phyloP scores from a whole-genome alignment of 345 rosid species.

The Draba incana region DNA sequence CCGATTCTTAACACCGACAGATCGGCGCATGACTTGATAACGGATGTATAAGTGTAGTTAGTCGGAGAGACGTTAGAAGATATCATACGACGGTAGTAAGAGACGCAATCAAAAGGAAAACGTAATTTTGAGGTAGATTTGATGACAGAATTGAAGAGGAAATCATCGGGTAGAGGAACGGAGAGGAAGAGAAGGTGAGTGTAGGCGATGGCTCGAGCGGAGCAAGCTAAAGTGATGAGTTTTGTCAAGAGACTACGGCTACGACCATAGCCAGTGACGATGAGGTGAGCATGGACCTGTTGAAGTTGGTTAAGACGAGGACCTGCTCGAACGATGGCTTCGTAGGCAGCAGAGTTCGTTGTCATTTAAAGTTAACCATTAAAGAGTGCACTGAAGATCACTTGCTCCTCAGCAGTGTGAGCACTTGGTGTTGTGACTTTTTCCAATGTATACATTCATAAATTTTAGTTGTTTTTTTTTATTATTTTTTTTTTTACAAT shows the following conservation, averaged over 20 bases:
- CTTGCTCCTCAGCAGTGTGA: too few relatives aligned
- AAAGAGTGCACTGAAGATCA: background rate
- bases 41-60: slow-evolving; percentile 74
- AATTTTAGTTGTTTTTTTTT: too few relatives aligned
- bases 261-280: slow-evolving; percentile 57
- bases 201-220: slow-evolving; percentile 59
- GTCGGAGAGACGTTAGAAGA: slow-evolving; percentile 49
- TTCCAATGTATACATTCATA: too few relatives aligned
- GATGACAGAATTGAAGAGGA: slow-evolving; percentile 71
- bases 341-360: slow-evolving; percentile 58
- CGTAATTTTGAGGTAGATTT: slow-evolving; percentile 56
- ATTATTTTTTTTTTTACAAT: too few relatives aligned
- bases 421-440: too few relatives aligned
- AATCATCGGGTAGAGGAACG: slow-evolving; percentile 64
- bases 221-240: slow-evolving; percentile 64
- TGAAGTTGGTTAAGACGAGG: slow-evolving; percentile 61
- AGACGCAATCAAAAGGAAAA: slow-evolving; percentile 51
- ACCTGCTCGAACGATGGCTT: slow-evolving; percentile 65
- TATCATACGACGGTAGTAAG: slow-evolving; percentile 63
- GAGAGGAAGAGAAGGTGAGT: slow-evolving; percentile 55
- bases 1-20: slow-evolving; percentile 56
- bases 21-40: slow-evolving; percentile 69
- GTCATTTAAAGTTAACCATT: slow-evolving; percentile 41
- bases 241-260: slow-evolving; percentile 75
- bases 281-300: slow-evolving; percentile 66